Percentiles rank a stretch among this genome's conserved stretches.
phyloP scores from a whole-genome alignment of 805 yeast genomes.

The Yamadazyma scolyti region DNA sequence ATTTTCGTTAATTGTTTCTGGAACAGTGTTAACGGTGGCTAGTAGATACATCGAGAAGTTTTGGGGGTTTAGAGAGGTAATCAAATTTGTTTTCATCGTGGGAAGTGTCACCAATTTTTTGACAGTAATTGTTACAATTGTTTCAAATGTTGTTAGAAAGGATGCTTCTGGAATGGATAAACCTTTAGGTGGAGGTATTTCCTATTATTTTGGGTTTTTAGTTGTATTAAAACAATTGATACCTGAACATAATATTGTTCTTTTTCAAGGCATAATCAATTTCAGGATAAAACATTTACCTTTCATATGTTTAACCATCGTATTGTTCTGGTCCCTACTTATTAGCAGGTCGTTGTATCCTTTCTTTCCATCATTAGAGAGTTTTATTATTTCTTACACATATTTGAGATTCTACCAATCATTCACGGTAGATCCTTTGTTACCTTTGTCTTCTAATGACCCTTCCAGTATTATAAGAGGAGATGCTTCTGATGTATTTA shows the following conservation, averaged over 20 bases:
- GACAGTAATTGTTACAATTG: conserved; percentile 42
- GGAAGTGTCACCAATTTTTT: conserved; percentile 55
- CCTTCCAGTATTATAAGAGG: conserved; percentile 48
- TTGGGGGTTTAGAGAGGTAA: conserved; percentile 50
- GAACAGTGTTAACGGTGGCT: conserved; percentile 33
- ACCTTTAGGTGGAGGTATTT: conserved; percentile 52
- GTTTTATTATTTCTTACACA: conserved; percentile 68
- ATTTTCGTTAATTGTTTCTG: conserved; percentile 41
- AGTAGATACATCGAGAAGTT: conserved; percentile 47
- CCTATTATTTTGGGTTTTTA: conserved; percentile 50
- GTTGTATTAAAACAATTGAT: conserved; percentile 56
- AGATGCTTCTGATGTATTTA: conserved; percentile 88
- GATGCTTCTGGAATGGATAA: conserved; percentile 35
- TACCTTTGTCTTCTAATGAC: conserved; percentile 41
- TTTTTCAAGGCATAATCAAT: conserved; percentile 42
- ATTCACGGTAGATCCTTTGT: conserved; percentile 49
- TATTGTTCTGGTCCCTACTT: conserved; percentile 32
- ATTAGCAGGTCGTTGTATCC: conserved; percentile 41
- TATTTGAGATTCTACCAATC: conserved; percentile 77
- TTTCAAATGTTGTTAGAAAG: conserved; percentile 30
- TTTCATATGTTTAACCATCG: conserved; percentile 34
- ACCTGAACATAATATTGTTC: conserved; percentile 52
- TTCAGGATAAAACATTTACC: conserved; percentile 64
- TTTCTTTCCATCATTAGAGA: conserved; percentile 49
- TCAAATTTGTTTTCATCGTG: conserved; percentile 48